Percentiles rank a stretch among this genome's conserved stretches.
Conservation (phyloP, 768 basidiomycete species). For the Coprinellus micaceus region DNA sequence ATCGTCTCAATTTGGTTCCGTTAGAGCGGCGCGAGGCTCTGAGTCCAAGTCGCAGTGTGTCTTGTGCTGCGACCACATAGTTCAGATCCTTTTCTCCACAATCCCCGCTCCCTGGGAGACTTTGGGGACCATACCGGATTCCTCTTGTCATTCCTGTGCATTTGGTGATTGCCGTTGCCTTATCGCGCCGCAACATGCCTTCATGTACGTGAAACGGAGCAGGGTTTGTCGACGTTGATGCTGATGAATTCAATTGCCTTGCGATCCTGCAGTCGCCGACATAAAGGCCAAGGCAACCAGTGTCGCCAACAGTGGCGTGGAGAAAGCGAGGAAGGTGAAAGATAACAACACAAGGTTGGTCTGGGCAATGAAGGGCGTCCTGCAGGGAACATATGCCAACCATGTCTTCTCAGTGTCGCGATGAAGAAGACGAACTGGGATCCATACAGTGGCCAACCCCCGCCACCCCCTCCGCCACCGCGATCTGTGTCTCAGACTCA, state of each 20-base stretch:
- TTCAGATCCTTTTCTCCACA: neutral
- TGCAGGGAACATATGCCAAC: neutral
- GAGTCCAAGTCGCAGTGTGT: neutral
- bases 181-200: constrained; percentile 21
- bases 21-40: neutral
- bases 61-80: neutral
- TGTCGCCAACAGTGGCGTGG: constrained; percentile 53
- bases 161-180: neutral
- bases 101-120: neutral
- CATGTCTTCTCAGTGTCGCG: constrained; percentile 39
- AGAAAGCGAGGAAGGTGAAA: constrained; percentile 49
- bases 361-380: neutral
- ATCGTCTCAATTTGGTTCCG: neutral
- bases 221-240: neutral
- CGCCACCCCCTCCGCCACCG: constrained; percentile 48
- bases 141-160: neutral
- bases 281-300: constrained; percentile 61
- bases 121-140: neutral
- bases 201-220: constrained; percentile 26
- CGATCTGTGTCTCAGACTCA: constrained; percentile 26
- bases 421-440: constrained; percentile 65
- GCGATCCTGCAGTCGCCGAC: constrained; percentile 48
- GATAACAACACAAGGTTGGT: constrained; percentile 52
- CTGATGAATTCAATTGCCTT: constrained; percentile 5
- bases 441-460: constrained; percentile 49